Percentiles rank a stretch among this genome's conserved stretches.
Evolutionary conservation across 768 basidiomycete species (phyloP).

Genomic region (Boletus rufocinnamomeus): DNA sequence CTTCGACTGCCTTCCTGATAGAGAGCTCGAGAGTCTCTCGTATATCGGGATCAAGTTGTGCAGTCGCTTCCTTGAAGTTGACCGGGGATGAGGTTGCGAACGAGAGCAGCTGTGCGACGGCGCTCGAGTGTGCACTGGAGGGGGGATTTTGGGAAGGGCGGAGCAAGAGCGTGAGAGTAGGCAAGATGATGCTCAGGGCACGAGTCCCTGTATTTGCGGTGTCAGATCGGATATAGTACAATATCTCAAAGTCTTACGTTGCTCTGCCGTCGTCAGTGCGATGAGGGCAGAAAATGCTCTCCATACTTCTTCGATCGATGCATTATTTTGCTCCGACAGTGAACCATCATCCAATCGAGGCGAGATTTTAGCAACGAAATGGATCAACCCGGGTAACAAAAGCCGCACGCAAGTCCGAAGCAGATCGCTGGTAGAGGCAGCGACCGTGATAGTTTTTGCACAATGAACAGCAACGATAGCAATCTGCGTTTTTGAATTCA

Average conservation of each 20-base stretch:
- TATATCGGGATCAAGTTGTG: constrained; percentile 56
- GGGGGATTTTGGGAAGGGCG: constrained; percentile 48
- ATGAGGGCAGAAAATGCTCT: constrained; percentile 76
- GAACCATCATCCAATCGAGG: constrained; percentile 58
- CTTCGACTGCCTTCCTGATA: constrained; percentile 72
- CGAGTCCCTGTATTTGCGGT: constrained; percentile 52
- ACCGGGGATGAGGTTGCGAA: constrained; percentile 71
- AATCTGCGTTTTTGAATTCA: constrained; percentile 45
- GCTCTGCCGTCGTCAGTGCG: constrained; percentile 52
- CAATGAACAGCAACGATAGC: constrained; percentile 90
- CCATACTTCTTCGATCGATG: constrained; percentile 76
- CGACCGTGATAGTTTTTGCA: constrained; percentile 76
- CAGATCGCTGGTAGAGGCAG: constrained; percentile 66
- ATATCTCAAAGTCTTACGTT: constrained; percentile 50
- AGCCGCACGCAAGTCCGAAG: constrained; percentile 72
- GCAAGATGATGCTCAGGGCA: constrained; percentile 70
- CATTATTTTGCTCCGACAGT: constrained; percentile 54
- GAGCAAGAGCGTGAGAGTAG: constrained; percentile 72
- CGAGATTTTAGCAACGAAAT: constrained; percentile 71
- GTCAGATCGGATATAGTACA: constrained; percentile 13
- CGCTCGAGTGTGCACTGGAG: constrained; percentile 53
- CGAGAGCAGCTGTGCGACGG: constrained; percentile 64
- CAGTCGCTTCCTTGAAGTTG: constrained; percentile 85
- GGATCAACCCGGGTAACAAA: constrained; percentile 80
- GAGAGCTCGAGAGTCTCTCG: constrained; percentile 73